Evolutionary conservation across 345 rosid genomes (phyloP), one percentile per base, ranked within the genome.

Genomic region (Anastatica hierochuntica): DNA sequence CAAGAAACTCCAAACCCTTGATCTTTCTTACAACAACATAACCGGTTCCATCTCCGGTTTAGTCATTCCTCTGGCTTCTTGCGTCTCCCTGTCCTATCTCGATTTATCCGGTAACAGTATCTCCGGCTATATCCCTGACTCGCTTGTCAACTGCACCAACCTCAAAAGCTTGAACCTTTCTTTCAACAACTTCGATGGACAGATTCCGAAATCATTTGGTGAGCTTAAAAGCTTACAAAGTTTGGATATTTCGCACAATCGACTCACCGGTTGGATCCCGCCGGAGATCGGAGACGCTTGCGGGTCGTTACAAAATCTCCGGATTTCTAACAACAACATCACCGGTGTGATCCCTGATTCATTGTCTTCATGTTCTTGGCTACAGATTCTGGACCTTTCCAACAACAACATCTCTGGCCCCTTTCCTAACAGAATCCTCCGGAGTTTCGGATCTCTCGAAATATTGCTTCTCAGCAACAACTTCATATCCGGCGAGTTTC

Each of bases 351-450:
- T 90, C 47, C 96, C 96, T 11, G 66, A 16, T 24, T 63, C 85
- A 4, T 70, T 90, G 21, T 76, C 95, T 5, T 51, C 85, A 0
- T 90, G 98, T 47, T 77, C 88, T 23, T 78, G 58, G 82, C 69
- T 90, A 53, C 84, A 79, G 58, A 26, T 43, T 43, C 81, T 90
- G 18, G 94, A 90, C 67, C 71, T 90, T 36, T 90, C 98, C 19
- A 90, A 78, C 74, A 90, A 90, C 76, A 84, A 82, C 45, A 56
- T 90, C 43, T 72, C 98, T 0, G 98, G 98, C 27, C 76, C 78
- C 33, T 83, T 90, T 29, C 88, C 88, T 0, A 78, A 77, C 64
- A 66, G 62, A 2, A 63, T 87, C 59, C 88, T 87, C 10, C 47
- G 36, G 43, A 81, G 60, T 18, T 77, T 92, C 1, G 73, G 74